Evolutionary conservation across 768 basidiomycete species (phyloP).

Genomic region (Termitomyces bulborhizus): DNA sequence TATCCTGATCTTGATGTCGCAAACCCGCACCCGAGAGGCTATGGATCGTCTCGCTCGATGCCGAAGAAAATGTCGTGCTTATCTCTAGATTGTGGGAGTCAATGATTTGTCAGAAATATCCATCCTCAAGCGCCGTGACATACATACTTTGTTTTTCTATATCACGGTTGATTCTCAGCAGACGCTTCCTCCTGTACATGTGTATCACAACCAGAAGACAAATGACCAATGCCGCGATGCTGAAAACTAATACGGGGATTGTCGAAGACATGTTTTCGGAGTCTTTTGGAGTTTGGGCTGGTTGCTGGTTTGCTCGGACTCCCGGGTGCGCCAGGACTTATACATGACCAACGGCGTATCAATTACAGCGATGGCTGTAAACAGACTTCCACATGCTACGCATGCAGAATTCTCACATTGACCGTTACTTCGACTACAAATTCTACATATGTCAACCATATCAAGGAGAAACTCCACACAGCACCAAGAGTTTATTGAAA

Average conservation of each 20-base stretch:
- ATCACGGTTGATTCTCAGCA: not conserved
- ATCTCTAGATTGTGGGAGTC: too few species aligned
- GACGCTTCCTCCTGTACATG: not conserved
- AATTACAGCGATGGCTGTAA: not conserved
- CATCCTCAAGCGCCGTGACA: not conserved
- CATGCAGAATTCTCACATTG: not conserved
- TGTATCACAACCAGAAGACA: not conserved
- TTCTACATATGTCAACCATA: not conserved
- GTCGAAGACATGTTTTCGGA: not conserved
- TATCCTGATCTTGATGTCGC: too few species aligned
- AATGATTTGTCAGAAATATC: too few species aligned
- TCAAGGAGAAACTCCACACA: not conserved
- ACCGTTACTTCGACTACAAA: not conserved
- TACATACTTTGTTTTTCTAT: not conserved
- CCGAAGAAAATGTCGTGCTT: too few species aligned
- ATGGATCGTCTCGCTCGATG: too few species aligned
- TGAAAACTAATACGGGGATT: too few species aligned
- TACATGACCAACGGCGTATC: not conserved
- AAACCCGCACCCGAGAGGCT: too few species aligned
- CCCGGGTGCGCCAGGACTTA: not conserved
- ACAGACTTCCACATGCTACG: not conserved
- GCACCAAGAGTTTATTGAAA: not conserved
- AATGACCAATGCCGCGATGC: too few species aligned
- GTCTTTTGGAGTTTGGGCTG: not conserved
- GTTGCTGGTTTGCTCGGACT: not conserved